Conservation (phyloP, 495 filamentous ascomycete species). For the Talaromyces proteolyticus region DNA sequence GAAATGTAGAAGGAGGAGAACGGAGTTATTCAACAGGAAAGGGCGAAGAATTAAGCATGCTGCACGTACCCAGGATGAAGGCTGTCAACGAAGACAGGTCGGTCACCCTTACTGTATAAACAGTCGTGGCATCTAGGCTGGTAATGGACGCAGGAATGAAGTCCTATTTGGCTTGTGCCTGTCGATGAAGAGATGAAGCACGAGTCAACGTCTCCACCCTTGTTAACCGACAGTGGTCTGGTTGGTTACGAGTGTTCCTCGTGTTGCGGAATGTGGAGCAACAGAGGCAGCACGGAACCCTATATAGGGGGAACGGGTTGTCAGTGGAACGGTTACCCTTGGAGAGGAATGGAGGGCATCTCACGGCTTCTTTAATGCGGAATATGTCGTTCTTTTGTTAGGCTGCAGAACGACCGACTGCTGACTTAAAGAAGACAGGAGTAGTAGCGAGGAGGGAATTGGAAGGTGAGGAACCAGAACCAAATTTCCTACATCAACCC, state of each 20-base stretch:
- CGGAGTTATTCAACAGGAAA: constrained; percentile 23
- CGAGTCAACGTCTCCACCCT: constrained; percentile 70
- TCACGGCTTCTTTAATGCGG: constrained; percentile 2
- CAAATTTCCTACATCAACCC: background rate
- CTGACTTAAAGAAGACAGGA: background rate
- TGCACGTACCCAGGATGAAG: constrained; percentile 41
- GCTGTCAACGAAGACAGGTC: constrained; percentile 43
- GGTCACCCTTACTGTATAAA: constrained; percentile 63
- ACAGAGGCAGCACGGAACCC: constrained; percentile 36
- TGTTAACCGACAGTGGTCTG: constrained; percentile 26
- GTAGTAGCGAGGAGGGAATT: background rate
- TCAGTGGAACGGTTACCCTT: constrained; percentile 24
- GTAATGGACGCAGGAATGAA: constrained; percentile 46
- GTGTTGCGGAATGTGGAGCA: constrained; percentile 51
- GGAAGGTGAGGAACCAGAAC: background rate
- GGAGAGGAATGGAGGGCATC: constrained; percentile 6
- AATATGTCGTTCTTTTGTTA: constrained; percentile 4
- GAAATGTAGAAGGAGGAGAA: constrained; percentile 15
- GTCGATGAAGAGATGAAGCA: constrained; percentile 50
- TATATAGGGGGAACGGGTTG: constrained; percentile 39
- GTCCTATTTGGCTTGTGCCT: constrained; percentile 21
- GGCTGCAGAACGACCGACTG: background rate
- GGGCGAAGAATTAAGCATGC: constrained; percentile 14
- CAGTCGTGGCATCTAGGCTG: constrained; percentile 49
- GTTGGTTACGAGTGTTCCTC: constrained; percentile 20